These are phyloP conservation scores for Bisporella sp. DNA, from an alignment of 2,329 filamentous ascomycete species.

Conservation along the genomic window DNA sequence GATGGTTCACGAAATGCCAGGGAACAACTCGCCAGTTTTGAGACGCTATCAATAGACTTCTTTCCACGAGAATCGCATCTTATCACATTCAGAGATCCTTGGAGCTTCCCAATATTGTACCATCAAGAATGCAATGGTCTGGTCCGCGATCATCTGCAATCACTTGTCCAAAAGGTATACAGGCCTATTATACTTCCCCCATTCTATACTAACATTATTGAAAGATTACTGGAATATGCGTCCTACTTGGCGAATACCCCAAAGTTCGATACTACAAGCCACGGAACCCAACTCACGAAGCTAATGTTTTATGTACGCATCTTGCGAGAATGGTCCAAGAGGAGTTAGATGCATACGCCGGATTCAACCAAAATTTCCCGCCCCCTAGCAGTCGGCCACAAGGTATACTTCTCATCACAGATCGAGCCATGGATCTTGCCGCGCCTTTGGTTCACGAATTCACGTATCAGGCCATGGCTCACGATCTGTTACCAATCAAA, in stretches of 20 bases:
- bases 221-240: slow-evolving; percentile 82
- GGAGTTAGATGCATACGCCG: slow-evolving; percentile 82
- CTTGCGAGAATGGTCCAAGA: slow-evolving; percentile 87
- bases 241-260: slow-evolving; percentile 88
- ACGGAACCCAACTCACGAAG: slow-evolving; percentile 69
- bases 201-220: slow-evolving; percentile 12
- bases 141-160: slow-evolving; percentile 75
- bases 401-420: slow-evolving; percentile 78
- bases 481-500: slow-evolving; percentile 82
- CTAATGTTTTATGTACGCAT: slow-evolving; percentile 78
- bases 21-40: slow-evolving; percentile 72
- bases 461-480: slow-evolving; percentile 97
- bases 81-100: slow-evolving; percentile 87
- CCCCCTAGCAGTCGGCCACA: slow-evolving; percentile 71
- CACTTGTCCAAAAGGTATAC: slow-evolving; percentile 76
- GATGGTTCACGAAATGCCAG: slow-evolving; percentile 63
- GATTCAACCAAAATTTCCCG: slow-evolving; percentile 79
- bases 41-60: slow-evolving; percentile 80
- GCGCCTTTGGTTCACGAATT: slow-evolving; percentile 91
- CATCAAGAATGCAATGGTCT: slow-evolving; percentile 84
- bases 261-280: slow-evolving; percentile 88
- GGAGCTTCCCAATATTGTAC: slow-evolving; percentile 89
- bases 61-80: slow-evolving; percentile 87
- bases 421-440: slow-evolving; percentile 87
- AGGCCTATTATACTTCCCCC: background rate